Conservation (phyloP, 768 basidiomycete genomes). For the Tricholoma flavovirens region DNA sequence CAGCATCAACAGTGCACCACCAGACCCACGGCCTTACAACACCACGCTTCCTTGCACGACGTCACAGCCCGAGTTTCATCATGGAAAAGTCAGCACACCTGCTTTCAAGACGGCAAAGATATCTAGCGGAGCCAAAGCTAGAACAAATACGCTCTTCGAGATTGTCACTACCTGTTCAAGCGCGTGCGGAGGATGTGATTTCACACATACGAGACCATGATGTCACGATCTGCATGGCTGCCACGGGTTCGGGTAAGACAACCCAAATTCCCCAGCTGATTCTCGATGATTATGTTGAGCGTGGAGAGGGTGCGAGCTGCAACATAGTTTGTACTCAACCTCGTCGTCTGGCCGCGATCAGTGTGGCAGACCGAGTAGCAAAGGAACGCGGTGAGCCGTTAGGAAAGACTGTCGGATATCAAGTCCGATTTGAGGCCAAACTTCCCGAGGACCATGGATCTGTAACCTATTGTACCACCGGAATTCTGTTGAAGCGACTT, state of each 20-base stretch:
- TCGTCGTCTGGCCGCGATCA: slow-evolving; percentile 84
- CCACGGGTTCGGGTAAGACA: slow-evolving; percentile 90
- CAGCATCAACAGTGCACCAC: neutral
- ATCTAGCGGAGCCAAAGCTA: slow-evolving; percentile 54
- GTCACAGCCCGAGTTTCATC: slow-evolving; percentile 24
- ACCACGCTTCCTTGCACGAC: slow-evolving; percentile 15
- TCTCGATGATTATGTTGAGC: slow-evolving; percentile 74
- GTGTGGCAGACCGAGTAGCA: slow-evolving; percentile 86
- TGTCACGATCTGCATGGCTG: slow-evolving; percentile 85
- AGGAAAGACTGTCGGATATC: slow-evolving; percentile 80
- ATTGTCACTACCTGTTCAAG: slow-evolving; percentile 67
- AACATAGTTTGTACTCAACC: slow-evolving; percentile 95
- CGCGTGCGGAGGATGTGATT: slow-evolving; percentile 61
- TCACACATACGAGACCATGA: slow-evolving; percentile 68
- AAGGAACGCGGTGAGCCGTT: slow-evolving; percentile 75
- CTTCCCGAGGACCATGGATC: slow-evolving; percentile 75
- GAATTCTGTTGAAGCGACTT: slow-evolving; percentile 81
- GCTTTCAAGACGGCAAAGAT: slow-evolving; percentile 44
- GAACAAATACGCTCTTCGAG: slow-evolving; percentile 66
- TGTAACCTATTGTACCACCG: slow-evolving; percentile 91
- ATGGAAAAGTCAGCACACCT: slow-evolving; percentile 55
- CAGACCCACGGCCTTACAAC: neutral
- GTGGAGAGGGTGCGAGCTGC: slow-evolving; percentile 75
- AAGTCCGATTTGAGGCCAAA: slow-evolving; percentile 85
- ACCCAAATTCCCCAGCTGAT: slow-evolving; percentile 93